Evolutionary conservation across 225 moss, liverwort and hornwort species (phyloP), one percentile per base, ranked within the genome.

Genomic region (Takakia lepidozioides): DNA sequence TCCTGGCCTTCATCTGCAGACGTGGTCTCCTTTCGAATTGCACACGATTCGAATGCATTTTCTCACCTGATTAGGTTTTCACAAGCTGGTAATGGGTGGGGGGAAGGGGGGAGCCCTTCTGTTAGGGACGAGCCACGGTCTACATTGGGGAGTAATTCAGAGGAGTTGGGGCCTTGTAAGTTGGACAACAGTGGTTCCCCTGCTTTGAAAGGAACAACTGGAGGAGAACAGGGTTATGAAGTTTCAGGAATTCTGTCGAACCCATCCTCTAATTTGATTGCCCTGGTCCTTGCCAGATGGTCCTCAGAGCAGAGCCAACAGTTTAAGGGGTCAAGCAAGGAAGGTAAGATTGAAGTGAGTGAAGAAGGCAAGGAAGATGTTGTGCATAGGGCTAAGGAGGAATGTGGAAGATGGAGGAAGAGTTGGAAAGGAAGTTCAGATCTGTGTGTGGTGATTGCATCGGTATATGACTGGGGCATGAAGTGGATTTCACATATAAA

Each of bases 1-100:
- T 74, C 75, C 37, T 92, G 87, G 87, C 87, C 87, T 53, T 44
- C 66, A 15, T 85, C 82, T 45, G 80, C 80, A 51, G 69, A 75
- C 47, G 77, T 77, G 29, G 68, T 92, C 48, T 82, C 92, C 25
- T 82, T 83, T 52, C 77, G 68, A 42, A 57, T 88, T 49, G 51
- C 72, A 26, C 66, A 52, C 36, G 59, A 21, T 38, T 66, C 80
- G 59, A 63, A 61, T 46, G 69, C 69, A 20, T 84, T 72, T 62
- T 61, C 60, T 16, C 44, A 51, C 35, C 56, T 73, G 5, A 60
- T 64, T 51, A 59, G 55, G 55, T 78, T 72, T 61, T 57, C 58
- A 35, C 64, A 48, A 39, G 49, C 49, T 22, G 63, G 55, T 27
- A 36, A 29, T 43, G 48, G 42, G 39, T 17, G 29, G 46, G 60